These are phyloP conservation scores for Pichia sp. DNA, from an alignment of 1,139 yeast species.

Conservation along the genomic window DNA sequence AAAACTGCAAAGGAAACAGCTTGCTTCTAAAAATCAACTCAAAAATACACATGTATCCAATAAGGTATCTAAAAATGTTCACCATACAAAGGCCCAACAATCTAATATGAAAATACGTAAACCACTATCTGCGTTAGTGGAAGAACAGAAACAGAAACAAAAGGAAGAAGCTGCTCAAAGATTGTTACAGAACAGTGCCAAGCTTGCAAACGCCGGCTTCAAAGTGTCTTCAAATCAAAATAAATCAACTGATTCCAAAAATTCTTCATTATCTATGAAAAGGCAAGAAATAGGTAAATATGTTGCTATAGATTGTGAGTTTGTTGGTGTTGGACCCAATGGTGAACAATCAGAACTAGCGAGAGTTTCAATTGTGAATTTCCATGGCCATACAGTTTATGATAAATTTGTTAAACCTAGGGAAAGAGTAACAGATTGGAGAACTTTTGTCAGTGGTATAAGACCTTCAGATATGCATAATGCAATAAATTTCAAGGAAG, in stretches of 20 bases:
- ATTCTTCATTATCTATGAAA: too few species aligned
- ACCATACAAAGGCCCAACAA: too few species aligned
- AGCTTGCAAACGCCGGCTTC: not conserved
- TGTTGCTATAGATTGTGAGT: slow-evolving; percentile 86
- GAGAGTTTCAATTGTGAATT: slow-evolving; percentile 80
- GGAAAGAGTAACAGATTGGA: slow-evolving; percentile 78
- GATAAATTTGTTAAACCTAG: slow-evolving; percentile 73
- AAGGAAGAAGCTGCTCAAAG: not conserved
- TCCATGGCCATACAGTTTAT: slow-evolving; percentile 60
- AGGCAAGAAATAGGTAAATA: slow-evolving; percentile 52
- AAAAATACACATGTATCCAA: too few species aligned
- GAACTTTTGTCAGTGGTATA: slow-evolving; percentile 93
- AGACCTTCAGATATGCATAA: slow-evolving; percentile 57
- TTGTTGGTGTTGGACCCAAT: slow-evolving; percentile 81
- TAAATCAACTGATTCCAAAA: not conserved
- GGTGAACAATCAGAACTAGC: slow-evolving; percentile 71
- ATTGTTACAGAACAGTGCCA: not conserved
- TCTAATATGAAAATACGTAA: slow-evolving; percentile 15
- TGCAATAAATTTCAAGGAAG: slow-evolving; percentile 61
- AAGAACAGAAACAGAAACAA: not conserved
- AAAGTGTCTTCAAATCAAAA: not conserved
- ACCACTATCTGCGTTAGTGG: slow-evolving; percentile 8
- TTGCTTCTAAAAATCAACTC: slow-evolving; percentile 1
- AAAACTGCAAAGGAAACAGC: slow-evolving; percentile 11
- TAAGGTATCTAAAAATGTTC: too few species aligned